Conservation (phyloP, 108 stramenopile genomes). For the Craspedostauros australis region DNA sequence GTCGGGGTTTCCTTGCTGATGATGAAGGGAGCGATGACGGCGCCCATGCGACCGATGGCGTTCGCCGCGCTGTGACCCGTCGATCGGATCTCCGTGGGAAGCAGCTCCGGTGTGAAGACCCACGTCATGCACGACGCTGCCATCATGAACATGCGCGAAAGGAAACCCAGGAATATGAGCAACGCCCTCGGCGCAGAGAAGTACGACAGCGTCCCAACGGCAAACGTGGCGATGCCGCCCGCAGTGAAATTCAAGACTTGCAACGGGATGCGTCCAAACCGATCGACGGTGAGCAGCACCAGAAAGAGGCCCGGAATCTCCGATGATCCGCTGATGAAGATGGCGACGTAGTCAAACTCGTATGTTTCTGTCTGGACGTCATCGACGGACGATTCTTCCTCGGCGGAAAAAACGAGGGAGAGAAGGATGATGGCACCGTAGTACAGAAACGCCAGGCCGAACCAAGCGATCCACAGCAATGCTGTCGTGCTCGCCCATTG, state of each 20-base stretch:
- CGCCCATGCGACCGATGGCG: slow-evolving; percentile 35
- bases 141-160: slow-evolving; percentile 41
- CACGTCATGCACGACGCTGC: slow-evolving; percentile 26
- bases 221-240: slow-evolving; percentile 38
- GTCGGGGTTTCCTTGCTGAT: slow-evolving; percentile 9
- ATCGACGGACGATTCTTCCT: slow-evolving; percentile 3
- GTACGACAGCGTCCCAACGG: slow-evolving; percentile 1
- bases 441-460: slow-evolving; percentile 28
- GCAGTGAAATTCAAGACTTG: slow-evolving; percentile 27
- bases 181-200: not conserved
- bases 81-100: slow-evolving; percentile 43
- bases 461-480: slow-evolving; percentile 26
- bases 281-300: slow-evolving; percentile 40
- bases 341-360: slow-evolving; percentile 53
- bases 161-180: slow-evolving; percentile 20
- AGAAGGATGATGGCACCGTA: slow-evolving; percentile 31
- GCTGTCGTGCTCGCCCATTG: slow-evolving; percentile 2
- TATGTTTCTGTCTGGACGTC: slow-evolving; percentile 13
- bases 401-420: slow-evolving; percentile 24
- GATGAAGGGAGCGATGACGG: slow-evolving; percentile 26
- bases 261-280: slow-evolving; percentile 33
- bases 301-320: slow-evolving; percentile 39
- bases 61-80: slow-evolving; percentile 43
- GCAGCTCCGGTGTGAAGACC: slow-evolving; percentile 44
- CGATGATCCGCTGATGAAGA: slow-evolving; percentile 36